A percentile compares a stretch with the other conserved stretches of the same genome.
Evolutionary conservation across 306 rosid species (phyloP).

Genomic region (Alnus rubra): DNA sequence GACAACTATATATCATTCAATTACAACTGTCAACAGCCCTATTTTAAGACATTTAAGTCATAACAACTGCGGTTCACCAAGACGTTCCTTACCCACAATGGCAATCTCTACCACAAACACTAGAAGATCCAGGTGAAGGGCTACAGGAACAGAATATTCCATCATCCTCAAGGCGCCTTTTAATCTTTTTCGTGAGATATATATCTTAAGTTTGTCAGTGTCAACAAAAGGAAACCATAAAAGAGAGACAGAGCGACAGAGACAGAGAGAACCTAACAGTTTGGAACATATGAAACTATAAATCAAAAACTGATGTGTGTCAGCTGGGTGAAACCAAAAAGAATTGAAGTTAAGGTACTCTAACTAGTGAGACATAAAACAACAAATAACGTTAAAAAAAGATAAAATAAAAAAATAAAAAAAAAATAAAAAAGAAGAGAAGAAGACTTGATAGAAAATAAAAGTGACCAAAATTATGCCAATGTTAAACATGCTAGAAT

Average conservation of each 20-base stretch:
- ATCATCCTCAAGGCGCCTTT: slow-evolving; percentile 81
- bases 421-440: neutral
- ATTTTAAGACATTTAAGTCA: slow-evolving; percentile 3
- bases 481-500: neutral
- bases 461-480: neutral
- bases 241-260: slow-evolving; percentile 5
- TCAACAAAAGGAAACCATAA: slow-evolving; percentile 35
- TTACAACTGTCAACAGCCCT: neutral
- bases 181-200: slow-evolving; percentile 73
- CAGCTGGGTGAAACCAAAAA: slow-evolving; percentile 6
- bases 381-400: neutral
- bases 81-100: slow-evolving; percentile 81
- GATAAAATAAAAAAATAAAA: no score
- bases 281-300: slow-evolving; percentile 7
- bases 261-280: slow-evolving; percentile 2
- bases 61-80: neutral
- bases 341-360: neutral
- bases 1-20: neutral
- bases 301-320: slow-evolving; percentile 1
- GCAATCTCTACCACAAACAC: slow-evolving; percentile 84
- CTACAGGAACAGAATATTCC: slow-evolving; percentile 91
- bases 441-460: neutral
- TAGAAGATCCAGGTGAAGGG: slow-evolving; percentile 54
- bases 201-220: slow-evolving; percentile 66
- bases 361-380: neutral